Conservation (phyloP, 208 protist genomes). For the Pavlovales sp. region DNA sequence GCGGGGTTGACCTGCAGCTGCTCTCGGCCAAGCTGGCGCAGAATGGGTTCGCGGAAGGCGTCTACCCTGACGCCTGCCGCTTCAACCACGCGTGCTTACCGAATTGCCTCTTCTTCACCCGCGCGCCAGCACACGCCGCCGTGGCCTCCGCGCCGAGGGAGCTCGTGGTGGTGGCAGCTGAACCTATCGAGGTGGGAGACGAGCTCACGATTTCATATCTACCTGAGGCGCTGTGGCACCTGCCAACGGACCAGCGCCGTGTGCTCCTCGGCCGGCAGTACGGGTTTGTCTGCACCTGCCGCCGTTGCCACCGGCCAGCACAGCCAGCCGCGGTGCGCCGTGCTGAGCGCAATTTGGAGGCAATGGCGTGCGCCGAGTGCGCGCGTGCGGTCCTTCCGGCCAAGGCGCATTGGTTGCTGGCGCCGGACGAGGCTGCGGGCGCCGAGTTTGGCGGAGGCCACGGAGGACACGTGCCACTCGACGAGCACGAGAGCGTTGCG, state of each 20-base stretch:
- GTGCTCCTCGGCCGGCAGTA: not conserved
- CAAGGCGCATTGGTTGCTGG: too few relatives aligned
- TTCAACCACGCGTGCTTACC: not conserved
- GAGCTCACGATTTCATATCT: not conserved
- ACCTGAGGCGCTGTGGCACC: not conserved
- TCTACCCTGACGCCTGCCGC: not conserved
- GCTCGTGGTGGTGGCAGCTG: not conserved
- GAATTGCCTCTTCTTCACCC: not conserved
- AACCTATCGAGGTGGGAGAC: not conserved
- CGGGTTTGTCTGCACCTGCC: not conserved
- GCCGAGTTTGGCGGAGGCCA: too few relatives aligned
- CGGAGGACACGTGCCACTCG: not conserved
- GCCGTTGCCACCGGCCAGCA: not conserved
- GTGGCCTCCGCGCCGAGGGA: too few relatives aligned
- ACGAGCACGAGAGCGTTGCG: not conserved
- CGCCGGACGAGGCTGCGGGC: too few relatives aligned
- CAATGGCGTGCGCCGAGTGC: not conserved
- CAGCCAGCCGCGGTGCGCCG: not conserved
- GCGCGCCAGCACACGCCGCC: not conserved
- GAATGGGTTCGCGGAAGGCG: not conserved
- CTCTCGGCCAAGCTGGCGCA: not conserved
- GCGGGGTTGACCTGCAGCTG: not conserved
- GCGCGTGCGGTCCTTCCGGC: too few relatives aligned
- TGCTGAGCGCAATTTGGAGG: not conserved
- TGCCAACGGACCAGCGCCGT: not conserved